Conservation (phyloP, 352 stramenopile species). For the Heterotrichella gracilis region DNA sequence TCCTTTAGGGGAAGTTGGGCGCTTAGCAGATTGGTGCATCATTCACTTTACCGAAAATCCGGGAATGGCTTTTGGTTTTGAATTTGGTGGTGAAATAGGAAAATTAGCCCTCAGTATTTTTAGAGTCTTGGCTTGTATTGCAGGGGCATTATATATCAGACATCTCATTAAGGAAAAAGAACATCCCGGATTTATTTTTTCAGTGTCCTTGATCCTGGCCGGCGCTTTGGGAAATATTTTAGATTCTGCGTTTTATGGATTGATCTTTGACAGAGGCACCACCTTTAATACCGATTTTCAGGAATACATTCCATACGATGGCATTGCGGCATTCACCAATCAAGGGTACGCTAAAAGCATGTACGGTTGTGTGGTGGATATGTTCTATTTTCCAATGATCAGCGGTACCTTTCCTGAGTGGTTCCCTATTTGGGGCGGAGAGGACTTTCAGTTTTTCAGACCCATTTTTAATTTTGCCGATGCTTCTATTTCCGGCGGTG, state of each 20-base stretch:
- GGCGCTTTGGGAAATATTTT: background rate
- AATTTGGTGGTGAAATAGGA: background rate
- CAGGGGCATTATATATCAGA: background rate
- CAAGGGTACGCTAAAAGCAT: background rate
- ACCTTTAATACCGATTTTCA: constrained; percentile 1
- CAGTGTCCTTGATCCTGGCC: background rate
- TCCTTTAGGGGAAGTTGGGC: background rate
- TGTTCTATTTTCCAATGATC: background rate
- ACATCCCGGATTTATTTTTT: background rate
- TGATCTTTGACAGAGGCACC: background rate
- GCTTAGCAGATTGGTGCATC: background rate
- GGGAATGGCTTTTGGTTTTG: background rate
- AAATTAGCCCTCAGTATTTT: background rate
- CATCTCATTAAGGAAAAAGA: background rate
- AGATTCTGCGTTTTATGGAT: background rate
- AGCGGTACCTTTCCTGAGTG: background rate
- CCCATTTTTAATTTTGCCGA: background rate
- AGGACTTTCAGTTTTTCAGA: constrained; percentile 5
- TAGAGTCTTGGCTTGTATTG: background rate
- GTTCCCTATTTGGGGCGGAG: background rate
- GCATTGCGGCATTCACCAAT: background rate
- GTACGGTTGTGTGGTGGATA: background rate
- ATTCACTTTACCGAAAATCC: constrained; percentile 5
- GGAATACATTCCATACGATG: background rate
- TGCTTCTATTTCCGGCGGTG: background rate